Evolutionary conservation across 768 basidiomycete genomes (phyloP), one percentile per base, ranked within the genome.

Genomic region (button mushroom (Agaricus bisporus)): DNA sequence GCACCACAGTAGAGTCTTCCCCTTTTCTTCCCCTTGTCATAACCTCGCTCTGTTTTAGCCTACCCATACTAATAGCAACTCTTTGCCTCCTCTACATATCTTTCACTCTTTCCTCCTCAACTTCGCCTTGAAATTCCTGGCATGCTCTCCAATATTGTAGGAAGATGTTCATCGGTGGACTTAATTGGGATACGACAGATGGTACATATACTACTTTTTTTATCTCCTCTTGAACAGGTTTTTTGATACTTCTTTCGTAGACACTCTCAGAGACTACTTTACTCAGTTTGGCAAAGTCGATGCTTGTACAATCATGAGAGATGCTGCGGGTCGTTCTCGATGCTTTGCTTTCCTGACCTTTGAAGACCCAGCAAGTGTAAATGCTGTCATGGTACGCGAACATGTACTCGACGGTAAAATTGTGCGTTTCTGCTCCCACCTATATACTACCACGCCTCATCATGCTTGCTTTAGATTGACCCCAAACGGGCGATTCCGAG

Each of bases 171-270:
- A 95, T 99, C 67, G 97, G 97, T 58, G 97, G 97, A 60, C 79
- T 99, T 60, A 97, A 98, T 75, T 99, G 97, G 97, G 95, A 98
- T 72, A 98, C 97, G 64, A 95, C 92, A 68, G 97, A 98, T 80
- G 95, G 97, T 99, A 82, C 58, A 73, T 74, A 71, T 61, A 64
- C 66, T 60, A 62, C 60, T 68, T 71, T 70, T 68, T 71, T 70
- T 63, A 69, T 66, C 60, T 68, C 62, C 69, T 57, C 66, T 50
- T 62, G 55, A 61, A 61, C 59, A 63, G 59, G 71, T 64, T 72
- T 76, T 60, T 74, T 73, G 68, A 68, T 66, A 56, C 56, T 58
- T 70, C 61, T 61, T 61, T 48, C 72, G 59, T 72, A 89, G 89
- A 91, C 54, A 78, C 79, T 52, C 78, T 90, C 59, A 79, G 83